These are phyloP conservation scores for Apiospora rasikravindrae DNA, from an alignment of 2,329 filamentous ascomycete genomes.

Conservation along the genomic window DNA sequence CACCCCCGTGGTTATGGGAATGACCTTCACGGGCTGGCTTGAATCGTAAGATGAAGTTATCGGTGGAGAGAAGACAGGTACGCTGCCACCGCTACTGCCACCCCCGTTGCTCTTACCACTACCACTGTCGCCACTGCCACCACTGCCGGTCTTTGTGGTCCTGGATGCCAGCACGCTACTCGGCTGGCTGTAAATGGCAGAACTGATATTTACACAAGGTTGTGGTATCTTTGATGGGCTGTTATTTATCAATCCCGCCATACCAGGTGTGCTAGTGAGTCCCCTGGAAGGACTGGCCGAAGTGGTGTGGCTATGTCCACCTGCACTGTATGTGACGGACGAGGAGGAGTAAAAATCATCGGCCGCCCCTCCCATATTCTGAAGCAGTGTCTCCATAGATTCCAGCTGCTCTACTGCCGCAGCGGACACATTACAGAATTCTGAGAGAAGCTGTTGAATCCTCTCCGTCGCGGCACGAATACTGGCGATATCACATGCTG, in stretches of 20 bases:
- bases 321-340: background rate
- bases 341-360: background rate
- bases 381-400: conserved; percentile 15
- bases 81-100: background rate
- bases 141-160: background rate
- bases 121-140: background rate
- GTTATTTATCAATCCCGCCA: background rate
- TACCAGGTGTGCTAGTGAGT: background rate
- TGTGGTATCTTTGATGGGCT: background rate
- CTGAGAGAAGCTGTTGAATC: background rate
- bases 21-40: background rate
- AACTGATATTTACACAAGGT: background rate
- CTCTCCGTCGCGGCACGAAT: background rate
- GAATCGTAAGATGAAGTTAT: background rate
- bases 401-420: background rate
- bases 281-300: background rate
- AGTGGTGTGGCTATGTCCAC: background rate
- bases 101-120: no score
- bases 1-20: background rate
- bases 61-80: background rate
- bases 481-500: background rate
- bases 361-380: conserved; percentile 13
- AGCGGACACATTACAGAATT: background rate
- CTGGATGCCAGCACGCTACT: background rate
- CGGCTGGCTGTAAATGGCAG: background rate